Base-by-base conservation (phyloP, 1,139 yeast genomes). In the Eremothecium coryli region DNA sequence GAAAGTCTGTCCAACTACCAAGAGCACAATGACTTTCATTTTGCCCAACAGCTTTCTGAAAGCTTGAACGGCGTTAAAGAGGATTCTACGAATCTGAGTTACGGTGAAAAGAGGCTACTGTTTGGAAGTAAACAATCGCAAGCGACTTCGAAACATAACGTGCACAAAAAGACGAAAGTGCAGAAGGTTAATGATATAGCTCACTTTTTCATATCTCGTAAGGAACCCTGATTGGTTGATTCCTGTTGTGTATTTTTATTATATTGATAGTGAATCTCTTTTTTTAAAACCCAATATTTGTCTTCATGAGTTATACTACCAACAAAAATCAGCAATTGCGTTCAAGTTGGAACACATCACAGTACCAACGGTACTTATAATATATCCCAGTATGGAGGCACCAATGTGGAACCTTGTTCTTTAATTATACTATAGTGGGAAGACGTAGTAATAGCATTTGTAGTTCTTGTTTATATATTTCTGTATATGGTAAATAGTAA, bases 1-100 rank as follows among this genome's bases (percentile, higher is more conserved):
- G 5, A 13, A 4, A 4, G 13, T n/a, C 23, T 35, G 36, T 42
- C 39, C 18, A 44, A 40, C 3, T 44, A 45, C 17, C 44, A 44
- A 26, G 61, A 56, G 29, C 61, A 56, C 35, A 37, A 35, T 17
- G 61, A 56, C 35, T 54, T 41, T 30, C 60, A 56, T 29, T 33
- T 48, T 18, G 60, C 61, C 4, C 23, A 41, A 23, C 49, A 44
- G 27, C 38, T 56, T 4, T 56, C 60, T 1, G 56, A 50, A 30
- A 43, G 46, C 13, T 29, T 56, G n/a, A 56, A 56, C 36, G 59
- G 60, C 8, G 46, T 35, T 5, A 35, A 35, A 1, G 44, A 46
- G 18, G 38, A 46, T 22, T 52, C 58, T 3, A 30, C 39, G 15
- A 42, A 38, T 23, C 35, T 53, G 4, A 46, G 58, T 1, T 31